Percentiles rank a stretch among this genome's conserved stretches.
phyloP scores from a whole-genome alignment of 805 yeast genomes.

The Blastobotrys robertii region DNA sequence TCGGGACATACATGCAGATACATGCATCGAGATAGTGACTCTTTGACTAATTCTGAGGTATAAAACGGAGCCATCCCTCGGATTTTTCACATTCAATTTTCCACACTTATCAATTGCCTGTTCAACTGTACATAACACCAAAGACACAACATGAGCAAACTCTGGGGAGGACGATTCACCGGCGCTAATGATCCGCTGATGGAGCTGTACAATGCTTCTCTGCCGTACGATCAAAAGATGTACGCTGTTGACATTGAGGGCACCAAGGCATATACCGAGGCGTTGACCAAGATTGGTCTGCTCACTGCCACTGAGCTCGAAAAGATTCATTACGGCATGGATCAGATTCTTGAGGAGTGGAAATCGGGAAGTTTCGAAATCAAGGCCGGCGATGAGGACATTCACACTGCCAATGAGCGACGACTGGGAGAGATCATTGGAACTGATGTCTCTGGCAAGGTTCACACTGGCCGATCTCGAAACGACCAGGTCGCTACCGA shows the following conservation, averaged over 20 bases:
- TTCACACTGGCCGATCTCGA: constrained; percentile 98
- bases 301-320: constrained; percentile 61
- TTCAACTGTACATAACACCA: no score
- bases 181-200: constrained; percentile 93
- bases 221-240: constrained; percentile 94
- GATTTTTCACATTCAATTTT: no score
- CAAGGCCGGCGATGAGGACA: constrained; percentile 90
- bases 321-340: constrained; percentile 79
- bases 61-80: no score
- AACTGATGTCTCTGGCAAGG: constrained; percentile 87
- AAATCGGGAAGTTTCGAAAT: constrained; percentile 52
- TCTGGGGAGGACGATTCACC: constrained; percentile 99
- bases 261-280: constrained; percentile 85
- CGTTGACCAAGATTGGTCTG: constrained; percentile 69
- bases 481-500: constrained; percentile 99
- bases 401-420: constrained; percentile 98
- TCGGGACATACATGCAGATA: no score
- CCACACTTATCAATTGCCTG: no score
- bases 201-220: constrained; percentile 94
- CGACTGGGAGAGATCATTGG: constrained; percentile 95
- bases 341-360: constrained; percentile 73
- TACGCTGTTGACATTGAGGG: constrained; percentile 90
- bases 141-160: constrained; percentile 37
- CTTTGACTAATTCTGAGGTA: background rate
- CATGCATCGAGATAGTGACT: background rate